Conservation (phyloP, 2,329 filamentous ascomycete species). For the Diaporthe velutina region DNA sequence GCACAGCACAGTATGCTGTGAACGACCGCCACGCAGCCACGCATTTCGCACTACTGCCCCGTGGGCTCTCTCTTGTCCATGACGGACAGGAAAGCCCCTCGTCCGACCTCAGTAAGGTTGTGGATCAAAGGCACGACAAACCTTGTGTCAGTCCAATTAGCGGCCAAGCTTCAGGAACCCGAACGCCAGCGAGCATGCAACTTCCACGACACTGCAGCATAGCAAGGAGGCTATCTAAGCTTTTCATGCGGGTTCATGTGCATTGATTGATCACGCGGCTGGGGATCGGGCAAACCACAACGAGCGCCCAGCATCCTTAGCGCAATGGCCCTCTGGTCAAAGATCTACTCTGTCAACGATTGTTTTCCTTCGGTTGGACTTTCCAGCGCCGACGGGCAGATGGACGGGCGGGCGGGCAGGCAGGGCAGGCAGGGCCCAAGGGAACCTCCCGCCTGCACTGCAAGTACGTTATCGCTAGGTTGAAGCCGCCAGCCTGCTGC, state of each 20-base stretch:
- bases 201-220: constrained; percentile 32
- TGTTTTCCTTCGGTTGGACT: constrained; percentile 7
- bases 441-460: constrained; percentile 5
- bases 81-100: constrained; percentile 30
- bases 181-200: constrained; percentile 30
- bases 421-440: not conserved
- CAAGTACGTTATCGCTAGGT: constrained; percentile 20
- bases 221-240: constrained; percentile 30
- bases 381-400: not conserved
- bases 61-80: constrained; percentile 25
- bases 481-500: constrained; percentile 15
- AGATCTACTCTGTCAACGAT: not conserved
- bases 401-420: not conserved
- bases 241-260: constrained; percentile 32
- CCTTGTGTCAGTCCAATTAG: constrained; percentile 33
- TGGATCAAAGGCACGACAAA: constrained; percentile 22
- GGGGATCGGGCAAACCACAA: constrained; percentile 13
- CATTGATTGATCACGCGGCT: constrained; percentile 30
- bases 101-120: constrained; percentile 33
- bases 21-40: constrained; percentile 33
- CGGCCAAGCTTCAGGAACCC: constrained; percentile 34
- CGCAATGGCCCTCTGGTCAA: constrained; percentile 3
- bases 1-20: constrained; percentile 26
- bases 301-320: not conserved
- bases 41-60: constrained; percentile 32